Percentiles rank a stretch among this genome's conserved stretches.
Evolutionary conservation across 2,329 filamentous ascomycete genomes (phyloP).

Genomic region (Cordyceps javanica): DNA sequence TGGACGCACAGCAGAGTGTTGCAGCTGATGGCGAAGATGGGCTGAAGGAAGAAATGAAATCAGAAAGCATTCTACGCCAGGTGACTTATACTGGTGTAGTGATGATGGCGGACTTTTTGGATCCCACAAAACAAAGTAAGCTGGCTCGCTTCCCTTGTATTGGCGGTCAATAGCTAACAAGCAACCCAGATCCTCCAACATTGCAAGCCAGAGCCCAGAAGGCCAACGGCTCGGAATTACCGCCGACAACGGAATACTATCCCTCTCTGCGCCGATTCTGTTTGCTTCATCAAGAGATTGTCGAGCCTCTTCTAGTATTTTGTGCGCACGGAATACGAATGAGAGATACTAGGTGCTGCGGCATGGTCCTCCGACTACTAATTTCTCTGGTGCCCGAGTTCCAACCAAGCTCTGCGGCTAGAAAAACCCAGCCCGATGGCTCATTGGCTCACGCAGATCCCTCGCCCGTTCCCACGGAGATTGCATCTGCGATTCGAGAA

Average conservation of each 20-base stretch:
- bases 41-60: conserved; percentile 94
- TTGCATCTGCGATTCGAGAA: conserved; percentile 67
- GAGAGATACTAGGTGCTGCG: conserved; percentile 82
- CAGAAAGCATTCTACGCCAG: conserved; percentile 89
- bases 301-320: conserved; percentile 86
- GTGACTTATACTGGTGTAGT: conserved; percentile 88
- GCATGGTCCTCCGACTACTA: conserved; percentile 79
- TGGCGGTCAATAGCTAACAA: background rate
- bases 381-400: conserved; percentile 81
- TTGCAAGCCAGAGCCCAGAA: conserved; percentile 20
- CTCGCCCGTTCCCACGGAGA: conserved; percentile 42
- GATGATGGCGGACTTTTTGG: conserved; percentile 84
- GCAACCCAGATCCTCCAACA: conserved; percentile 25
- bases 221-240: conserved; percentile 15
- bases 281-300: conserved; percentile 66
- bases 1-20: conserved; percentile 57
- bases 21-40: conserved; percentile 65
- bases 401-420: conserved; percentile 25
- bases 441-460: conserved; percentile 25
- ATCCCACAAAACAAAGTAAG: conserved; percentile 63
- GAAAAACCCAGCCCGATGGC: conserved; percentile 18
- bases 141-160: conserved; percentile 7
- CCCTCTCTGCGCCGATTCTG: conserved; percentile 75
- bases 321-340: conserved; percentile 86
- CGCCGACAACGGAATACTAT: conserved; percentile 30